Evolutionary conservation across 768 basidiomycete genomes (phyloP).

Genomic region (Suillus decipiens): DNA sequence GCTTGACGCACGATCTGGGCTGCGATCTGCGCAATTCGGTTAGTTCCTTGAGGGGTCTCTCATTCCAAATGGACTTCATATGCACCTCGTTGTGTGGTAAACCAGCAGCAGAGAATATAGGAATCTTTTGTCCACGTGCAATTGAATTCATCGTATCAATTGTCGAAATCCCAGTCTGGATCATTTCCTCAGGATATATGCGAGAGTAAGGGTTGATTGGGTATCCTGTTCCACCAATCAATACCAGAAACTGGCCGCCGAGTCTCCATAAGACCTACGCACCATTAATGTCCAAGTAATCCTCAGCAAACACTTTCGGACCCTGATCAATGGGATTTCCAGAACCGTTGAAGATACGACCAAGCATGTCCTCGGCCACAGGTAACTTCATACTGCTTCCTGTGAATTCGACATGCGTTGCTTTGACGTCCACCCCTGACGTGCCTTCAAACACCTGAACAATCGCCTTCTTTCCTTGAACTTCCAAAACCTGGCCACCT

Average conservation of each 20-base stretch:
- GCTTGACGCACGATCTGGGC: conserved; percentile 99
- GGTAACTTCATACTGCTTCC: conserved; percentile 99
- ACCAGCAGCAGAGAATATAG: conserved; percentile 99
- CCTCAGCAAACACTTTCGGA: conserved; percentile 98
- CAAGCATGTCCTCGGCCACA: conserved; percentile 98
- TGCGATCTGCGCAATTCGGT: conserved; percentile 68
- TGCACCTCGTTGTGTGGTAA: conserved; percentile 95
- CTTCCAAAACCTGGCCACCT: conserved; percentile 97
- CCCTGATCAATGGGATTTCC: conserved; percentile 98
- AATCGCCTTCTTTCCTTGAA: conserved; percentile 97
- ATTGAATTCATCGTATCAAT: conserved; percentile 99
- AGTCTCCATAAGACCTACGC: conserved; percentile 27
- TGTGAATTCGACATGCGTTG: conserved; percentile 97
- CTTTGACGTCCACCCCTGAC: conserved; percentile 94
- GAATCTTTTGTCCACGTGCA: conserved; percentile 99
- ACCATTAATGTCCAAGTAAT: conserved; percentile 99
- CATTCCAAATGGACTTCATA: conserved; percentile 7
- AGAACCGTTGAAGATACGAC: conserved; percentile 98
- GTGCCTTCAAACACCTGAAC: conserved; percentile 99
- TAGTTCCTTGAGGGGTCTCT: background rate
- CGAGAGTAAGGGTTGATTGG: conserved; percentile 98
- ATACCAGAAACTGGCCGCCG: conserved; percentile 10
- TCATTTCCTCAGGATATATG: conserved; percentile 99
- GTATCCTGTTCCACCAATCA: conserved; percentile 59
- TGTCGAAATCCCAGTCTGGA: conserved; percentile 99